Evolutionary conservation across 805 yeast species (phyloP).

Genomic region (Yamadazyma philogaea): DNA sequence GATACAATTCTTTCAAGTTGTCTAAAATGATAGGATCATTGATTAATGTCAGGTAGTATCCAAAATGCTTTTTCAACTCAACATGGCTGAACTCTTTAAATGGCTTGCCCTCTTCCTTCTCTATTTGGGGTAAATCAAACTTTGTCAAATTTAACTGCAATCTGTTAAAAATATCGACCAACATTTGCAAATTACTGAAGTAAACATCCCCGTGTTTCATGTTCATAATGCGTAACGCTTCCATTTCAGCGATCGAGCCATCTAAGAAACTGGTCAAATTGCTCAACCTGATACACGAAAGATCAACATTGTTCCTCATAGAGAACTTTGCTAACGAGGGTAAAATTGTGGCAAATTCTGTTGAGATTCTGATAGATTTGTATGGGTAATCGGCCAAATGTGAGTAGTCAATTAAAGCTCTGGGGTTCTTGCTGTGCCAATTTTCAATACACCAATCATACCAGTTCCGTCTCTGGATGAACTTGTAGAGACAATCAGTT

Average conservation of each 20-base stretch:
- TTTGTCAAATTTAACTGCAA: slow-evolving; percentile 6
- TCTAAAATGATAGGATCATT: slow-evolving; percentile 14
- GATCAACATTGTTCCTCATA: slow-evolving; percentile 5
- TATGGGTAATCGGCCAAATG: slow-evolving; percentile 13
- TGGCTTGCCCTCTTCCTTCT: slow-evolving; percentile 5
- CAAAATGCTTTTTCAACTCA: slow-evolving; percentile 15
- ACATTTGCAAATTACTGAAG: slow-evolving; percentile 8
- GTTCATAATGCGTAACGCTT: slow-evolving; percentile 2
- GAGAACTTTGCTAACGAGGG: slow-evolving; percentile 12
- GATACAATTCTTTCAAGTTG: slow-evolving; percentile 14
- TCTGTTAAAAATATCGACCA: slow-evolving; percentile 12
- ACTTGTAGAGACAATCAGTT: slow-evolving; percentile 9
- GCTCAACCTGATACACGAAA: slow-evolving; percentile 12
- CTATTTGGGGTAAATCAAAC: slow-evolving; percentile 9
- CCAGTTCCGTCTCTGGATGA: slow-evolving; percentile 13
- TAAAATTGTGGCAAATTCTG: slow-evolving; percentile 11
- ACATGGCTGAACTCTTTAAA: slow-evolving; percentile 11
- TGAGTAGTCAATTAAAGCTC: slow-evolving; percentile 13
- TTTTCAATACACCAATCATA: slow-evolving; percentile 15
- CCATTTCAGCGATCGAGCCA: slow-evolving; percentile 6
- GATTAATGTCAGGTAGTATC: slow-evolving; percentile 14
- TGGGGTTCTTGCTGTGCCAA: slow-evolving; percentile 3
- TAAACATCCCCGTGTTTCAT: slow-evolving; percentile 12
- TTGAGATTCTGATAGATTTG: slow-evolving; percentile 7
- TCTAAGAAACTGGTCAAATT: slow-evolving; percentile 8